Base-by-base conservation (phyloP, 2,329 filamentous ascomycete genomes). In the Septoria linicola region DNA sequence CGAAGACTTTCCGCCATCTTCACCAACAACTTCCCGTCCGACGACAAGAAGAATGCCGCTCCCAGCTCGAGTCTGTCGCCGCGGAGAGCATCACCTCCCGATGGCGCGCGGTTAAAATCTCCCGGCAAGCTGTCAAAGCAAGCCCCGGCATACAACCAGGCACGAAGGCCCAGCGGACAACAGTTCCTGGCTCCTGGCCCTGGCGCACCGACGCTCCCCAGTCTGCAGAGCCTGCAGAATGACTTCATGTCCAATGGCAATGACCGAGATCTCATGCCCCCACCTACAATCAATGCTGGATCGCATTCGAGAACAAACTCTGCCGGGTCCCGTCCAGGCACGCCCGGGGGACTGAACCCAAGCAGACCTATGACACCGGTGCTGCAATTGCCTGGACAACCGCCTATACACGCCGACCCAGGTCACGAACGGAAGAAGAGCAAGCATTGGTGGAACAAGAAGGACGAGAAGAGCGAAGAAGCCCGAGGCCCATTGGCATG, bases 401-500 rank as follows among this genome's bases (percentile, higher is more conserved):
- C 52, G 10, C 50, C 56, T 5, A 41, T 47, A 8, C 46, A 41
- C 11, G 52, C 42, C 25, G 36, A 51, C 5, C 23, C 31, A 7
- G 30, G 17, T 13, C 55, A 54, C 27, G 53, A 59, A 16, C 57
- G 59, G 14, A 61, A 65, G 56, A 61, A 63, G 53, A 66, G 62
- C 51, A 63, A 63, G 48, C 59, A 62, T 41, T 68, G 64, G 63
- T 68, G 59, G 46, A 65, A 55, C 25, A 64, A 64, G 54, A 64
- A 62, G 42, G 62, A 65, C 23, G 63, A 64, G 31, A 59, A 62
- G 27, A 57, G 59, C 8, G 62, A 72, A 62, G 53, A 64, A 64
- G 53, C 70, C 62, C 58, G 65, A 59, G 62, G 68, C 3, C 71
- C 72, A 16, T 59, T 72, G 39, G 80, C 81, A 8, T 84, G 81